Evolutionary conservation across 2,329 filamentous ascomycete species (phyloP).

Genomic region (Clonostachys byssicola): DNA sequence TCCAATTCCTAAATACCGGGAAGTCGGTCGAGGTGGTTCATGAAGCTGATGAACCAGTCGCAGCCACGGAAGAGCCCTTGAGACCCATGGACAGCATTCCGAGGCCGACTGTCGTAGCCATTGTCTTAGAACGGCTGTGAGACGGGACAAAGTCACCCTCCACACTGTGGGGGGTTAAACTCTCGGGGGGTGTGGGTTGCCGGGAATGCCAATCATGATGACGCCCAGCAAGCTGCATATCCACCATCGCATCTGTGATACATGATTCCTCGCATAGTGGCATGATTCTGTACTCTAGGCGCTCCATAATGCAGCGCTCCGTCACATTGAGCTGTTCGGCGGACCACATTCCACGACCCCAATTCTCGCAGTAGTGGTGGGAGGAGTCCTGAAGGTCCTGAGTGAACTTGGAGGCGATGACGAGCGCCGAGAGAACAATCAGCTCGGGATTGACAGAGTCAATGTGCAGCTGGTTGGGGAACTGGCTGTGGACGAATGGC

Average conservation of each 20-base stretch:
- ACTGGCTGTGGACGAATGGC: slow-evolving; percentile 19
- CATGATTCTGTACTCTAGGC: slow-evolving; percentile 58
- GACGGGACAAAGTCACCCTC: slow-evolving; percentile 19
- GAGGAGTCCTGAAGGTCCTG: slow-evolving; percentile 54
- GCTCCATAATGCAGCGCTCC: slow-evolving; percentile 61
- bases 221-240: slow-evolving; percentile 56
- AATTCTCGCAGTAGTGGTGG: slow-evolving; percentile 45
- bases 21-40: no score
- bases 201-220: slow-evolving; percentile 17
- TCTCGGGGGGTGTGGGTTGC: slow-evolving; percentile 19
- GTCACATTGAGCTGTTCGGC: slow-evolving; percentile 60
- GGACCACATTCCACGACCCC: slow-evolving; percentile 54
- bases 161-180: slow-evolving; percentile 9
- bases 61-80: no score
- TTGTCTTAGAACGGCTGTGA: slow-evolving; percentile 29
- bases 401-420: slow-evolving; percentile 63
- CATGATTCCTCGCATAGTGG: slow-evolving; percentile 53
- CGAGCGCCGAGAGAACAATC: slow-evolving; percentile 57
- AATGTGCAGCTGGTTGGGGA: slow-evolving; percentile 44
- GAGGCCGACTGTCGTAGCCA: slow-evolving; percentile 2
- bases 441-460: slow-evolving; percentile 59
- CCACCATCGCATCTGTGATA: slow-evolving; percentile 54
- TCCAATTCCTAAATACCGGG: no score
- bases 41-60: no score
- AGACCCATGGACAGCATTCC: no score